phyloP scores from a whole-genome alignment of 2,329 filamentous ascomycete species.

The Talaromyces amestolkiae region DNA sequence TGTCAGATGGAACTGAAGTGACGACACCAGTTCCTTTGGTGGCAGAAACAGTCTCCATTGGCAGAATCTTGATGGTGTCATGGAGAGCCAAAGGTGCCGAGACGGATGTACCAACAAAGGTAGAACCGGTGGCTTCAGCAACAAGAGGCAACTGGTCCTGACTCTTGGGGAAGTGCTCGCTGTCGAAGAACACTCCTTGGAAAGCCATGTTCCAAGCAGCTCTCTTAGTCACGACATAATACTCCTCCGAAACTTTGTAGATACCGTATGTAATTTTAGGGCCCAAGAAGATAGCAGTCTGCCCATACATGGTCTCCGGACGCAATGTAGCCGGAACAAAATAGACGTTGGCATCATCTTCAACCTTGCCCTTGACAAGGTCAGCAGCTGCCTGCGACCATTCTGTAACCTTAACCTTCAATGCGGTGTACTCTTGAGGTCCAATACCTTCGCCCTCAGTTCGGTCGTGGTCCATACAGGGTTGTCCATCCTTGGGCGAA shows the following conservation, averaged over 20 bases:
- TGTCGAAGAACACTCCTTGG: constrained; percentile 73
- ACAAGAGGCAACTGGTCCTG: constrained; percentile 74
- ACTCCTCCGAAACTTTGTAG: constrained; percentile 76
- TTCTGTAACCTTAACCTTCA: constrained; percentile 88
- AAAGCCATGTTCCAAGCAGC: constrained; percentile 94
- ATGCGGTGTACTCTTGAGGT: constrained; percentile 85
- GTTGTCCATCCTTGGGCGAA: constrained; percentile 82
- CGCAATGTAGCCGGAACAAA: constrained; percentile 89
- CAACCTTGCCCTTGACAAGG: constrained; percentile 72
- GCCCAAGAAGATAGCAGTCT: constrained; percentile 92
- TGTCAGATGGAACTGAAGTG: constrained; percentile 92
- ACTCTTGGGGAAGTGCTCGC: constrained; percentile 48
- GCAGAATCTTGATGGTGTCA: constrained; percentile 79
- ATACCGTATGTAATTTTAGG: constrained; percentile 87
- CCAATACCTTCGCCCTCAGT: constrained; percentile 76
- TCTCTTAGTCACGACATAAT: constrained; percentile 78
- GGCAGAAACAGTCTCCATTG: constrained; percentile 90
- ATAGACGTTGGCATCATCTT: constrained; percentile 75
- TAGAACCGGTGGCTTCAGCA: constrained; percentile 71
- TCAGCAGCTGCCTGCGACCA: constrained; percentile 77
- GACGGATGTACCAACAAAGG: constrained; percentile 83
- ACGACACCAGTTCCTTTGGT: constrained; percentile 97
- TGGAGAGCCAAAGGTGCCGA: constrained; percentile 86
- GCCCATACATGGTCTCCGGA: constrained; percentile 98
- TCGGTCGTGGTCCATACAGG: constrained; percentile 84